Base-by-base conservation (phyloP, 176 grass and related monocot species). In the Tillandsia leiboldiana region DNA sequence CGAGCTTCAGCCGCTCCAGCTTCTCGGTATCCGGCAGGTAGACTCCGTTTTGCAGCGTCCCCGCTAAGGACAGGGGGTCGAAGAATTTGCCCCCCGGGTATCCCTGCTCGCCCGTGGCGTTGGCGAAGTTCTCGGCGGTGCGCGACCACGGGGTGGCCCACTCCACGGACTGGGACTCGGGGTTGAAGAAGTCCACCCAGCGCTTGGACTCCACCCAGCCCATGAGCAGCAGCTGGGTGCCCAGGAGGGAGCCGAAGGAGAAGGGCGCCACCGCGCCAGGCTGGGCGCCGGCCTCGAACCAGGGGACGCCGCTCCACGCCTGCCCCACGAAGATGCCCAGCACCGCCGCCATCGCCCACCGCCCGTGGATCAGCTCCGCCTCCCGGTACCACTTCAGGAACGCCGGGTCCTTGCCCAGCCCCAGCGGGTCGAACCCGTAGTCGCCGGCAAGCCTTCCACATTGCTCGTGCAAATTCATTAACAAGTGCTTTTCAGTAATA, bases 101-200 rank as follows among this genome's bases (percentile, higher is more conserved):
- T 0, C 94, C 94, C 29, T 97, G 94, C 15, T 97, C 94, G 63
- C 94, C 89, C 27, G 94, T 97, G 74, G 75, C 26, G 80, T 97
- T 97, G 77, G 87, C 66, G 71, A 99, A 99, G 89, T 99, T 99
- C 50, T 93, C 89, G 58, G 89, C 69, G 2, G 89, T 90, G 74
- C 87, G 89, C 5, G 89, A 99, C 94, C 94, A 99, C 1, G 94
- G 94, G 4, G 89, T 99, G 64, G 89, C 94, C 94, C 94, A 99
- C 77, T 90, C 87, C 2, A 93, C 77, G 47, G 89, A 51, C 78
- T 99, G 94, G 22, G 94, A 99, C 70, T 99, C 89, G 51, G 82
- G 94, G 79, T 93, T 93, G 94, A 99, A 99, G 89, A 97, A 97
- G 84, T 97, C 94, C 11, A 93, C 94, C 94, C 94, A 97, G 17